Base-by-base conservation (phyloP, 2,329 filamentous ascomycete genomes). In the Pseudopyricularia javanii region DNA sequence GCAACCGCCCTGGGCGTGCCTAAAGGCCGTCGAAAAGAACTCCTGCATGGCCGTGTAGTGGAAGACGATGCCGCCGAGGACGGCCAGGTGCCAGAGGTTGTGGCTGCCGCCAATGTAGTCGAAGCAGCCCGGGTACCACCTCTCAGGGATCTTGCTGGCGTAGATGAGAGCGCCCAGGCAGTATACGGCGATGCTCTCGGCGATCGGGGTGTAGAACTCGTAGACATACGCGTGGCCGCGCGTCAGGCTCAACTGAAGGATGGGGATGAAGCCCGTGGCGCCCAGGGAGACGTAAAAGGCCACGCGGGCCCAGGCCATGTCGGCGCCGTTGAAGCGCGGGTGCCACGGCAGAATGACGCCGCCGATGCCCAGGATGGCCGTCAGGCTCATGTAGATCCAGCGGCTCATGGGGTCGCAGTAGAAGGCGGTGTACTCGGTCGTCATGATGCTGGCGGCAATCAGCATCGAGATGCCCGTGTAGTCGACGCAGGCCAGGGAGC, bases 371-470 rank as follows among this genome's bases (percentile, higher is more conserved):
- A 98, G 80, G 14, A 84, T 66, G 54, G 87, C 85, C 2, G 93
- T 97, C 50, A 87, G 74, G 43, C 78, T 68, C 74, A 98, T 93
- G 70, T 97, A 98, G 12, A 80, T 74, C 79, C 86, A 93, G 53
- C 91, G 85, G 59, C 86, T 91, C 48, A 86, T 62, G 3, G 93
- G 91, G 63, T 98, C 93, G 72, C 93, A 96, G 73, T 98, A 98
- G 69, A 98, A 98, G 24, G 91, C 93, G 0, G 93, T 96, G 72
- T 97, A 98, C 67, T 98, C 93, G 34, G 90, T 95, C 2, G 93
- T 96, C 79, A 97, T 89, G 71, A 98, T 98, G 54, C 88, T 95
- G 9, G 93, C 90, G 2, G 93, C 89, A 51, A 98, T 93, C 26
- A 98, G 79, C 50, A 98, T 75, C 1, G 91, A 95, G 59, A 98